Conservation (phyloP, 2,329 filamentous ascomycete species). For the Fusarium tjaetaba region DNA sequence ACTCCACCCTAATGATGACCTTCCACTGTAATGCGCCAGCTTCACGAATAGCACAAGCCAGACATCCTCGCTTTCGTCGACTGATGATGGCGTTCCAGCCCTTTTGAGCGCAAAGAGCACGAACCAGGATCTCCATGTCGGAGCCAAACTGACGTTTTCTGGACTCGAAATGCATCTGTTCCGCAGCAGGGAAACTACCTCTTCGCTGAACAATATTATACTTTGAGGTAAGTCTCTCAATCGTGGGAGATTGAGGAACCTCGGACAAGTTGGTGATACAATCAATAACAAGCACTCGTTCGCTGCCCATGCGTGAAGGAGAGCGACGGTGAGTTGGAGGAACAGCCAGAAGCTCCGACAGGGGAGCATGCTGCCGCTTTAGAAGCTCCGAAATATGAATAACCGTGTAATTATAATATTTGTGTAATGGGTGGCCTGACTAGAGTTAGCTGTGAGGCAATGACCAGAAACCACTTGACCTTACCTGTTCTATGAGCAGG, state of each 20-base stretch:
- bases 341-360: constrained; percentile 58
- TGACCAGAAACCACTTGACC: constrained; percentile 3
- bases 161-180: constrained; percentile 66
- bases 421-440: constrained; percentile 70
- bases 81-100: constrained; percentile 80
- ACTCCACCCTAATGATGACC: constrained; percentile 71
- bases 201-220: constrained; percentile 48
- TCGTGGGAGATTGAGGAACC: constrained; percentile 60
- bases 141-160: constrained; percentile 68
- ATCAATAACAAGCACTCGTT: constrained; percentile 67
- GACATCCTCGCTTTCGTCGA: constrained; percentile 72
- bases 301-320: constrained; percentile 40
- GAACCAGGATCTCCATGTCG: constrained; percentile 74
- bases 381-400: constrained; percentile 69
- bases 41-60: constrained; percentile 79
- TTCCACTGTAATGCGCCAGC: constrained; percentile 76
- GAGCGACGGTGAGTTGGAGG: constrained; percentile 46
- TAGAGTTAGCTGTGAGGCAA: constrained; percentile 20
- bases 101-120: constrained; percentile 77
- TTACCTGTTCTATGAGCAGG: constrained; percentile 60
- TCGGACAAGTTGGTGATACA: constrained; percentile 66
- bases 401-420: constrained; percentile 68
- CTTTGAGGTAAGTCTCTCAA: constrained; percentile 49
- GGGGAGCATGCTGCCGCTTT: constrained; percentile 55
- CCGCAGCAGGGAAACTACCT: constrained; percentile 54